These are phyloP conservation scores for Plasmodium yoelii DNA, from an alignment of 169 alveolate species.

Conservation along the genomic window DNA sequence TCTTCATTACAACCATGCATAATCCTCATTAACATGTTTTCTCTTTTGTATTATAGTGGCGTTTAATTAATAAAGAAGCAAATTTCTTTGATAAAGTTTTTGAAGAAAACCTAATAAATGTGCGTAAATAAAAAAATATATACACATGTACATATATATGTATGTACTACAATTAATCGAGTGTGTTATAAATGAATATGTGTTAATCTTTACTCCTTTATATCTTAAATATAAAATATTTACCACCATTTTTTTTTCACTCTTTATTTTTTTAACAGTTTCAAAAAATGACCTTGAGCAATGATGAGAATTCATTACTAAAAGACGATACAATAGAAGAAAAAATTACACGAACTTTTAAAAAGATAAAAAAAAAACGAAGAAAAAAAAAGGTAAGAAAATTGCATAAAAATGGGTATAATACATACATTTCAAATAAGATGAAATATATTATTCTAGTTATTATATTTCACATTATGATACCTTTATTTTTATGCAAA, in stretches of 20 bases:
- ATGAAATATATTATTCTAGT: constrained; percentile 6
- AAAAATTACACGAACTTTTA: constrained; percentile 33
- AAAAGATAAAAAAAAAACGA: constrained; percentile 58
- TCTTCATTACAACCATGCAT: too few species aligned
- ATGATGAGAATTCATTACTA: constrained; percentile 32
- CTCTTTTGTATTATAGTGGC: constrained; percentile 50
- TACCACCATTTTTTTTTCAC: background rate
- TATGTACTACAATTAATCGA: background rate
- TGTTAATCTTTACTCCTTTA: background rate
- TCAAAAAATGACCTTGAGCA: constrained; percentile 60
- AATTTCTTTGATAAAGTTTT: constrained; percentile 66
- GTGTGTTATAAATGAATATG: background rate
- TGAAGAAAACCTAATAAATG: constrained; percentile 73
- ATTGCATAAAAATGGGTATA: too few species aligned
- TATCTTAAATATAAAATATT: background rate
- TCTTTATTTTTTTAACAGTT: constrained; percentile 49
- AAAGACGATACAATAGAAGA: constrained; percentile 51
- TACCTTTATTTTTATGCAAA: background rate
- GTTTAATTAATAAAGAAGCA: constrained; percentile 68
- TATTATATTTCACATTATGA: background rate
- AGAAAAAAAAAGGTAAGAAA: constrained; percentile 44
- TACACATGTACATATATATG: too few species aligned
- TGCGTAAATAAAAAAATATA: background rate
- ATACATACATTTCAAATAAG: background rate
- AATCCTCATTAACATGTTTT: background rate